These are phyloP conservation scores for Boletellus ananas DNA, from an alignment of 768 basidiomycete genomes.

Conservation along the genomic window DNA sequence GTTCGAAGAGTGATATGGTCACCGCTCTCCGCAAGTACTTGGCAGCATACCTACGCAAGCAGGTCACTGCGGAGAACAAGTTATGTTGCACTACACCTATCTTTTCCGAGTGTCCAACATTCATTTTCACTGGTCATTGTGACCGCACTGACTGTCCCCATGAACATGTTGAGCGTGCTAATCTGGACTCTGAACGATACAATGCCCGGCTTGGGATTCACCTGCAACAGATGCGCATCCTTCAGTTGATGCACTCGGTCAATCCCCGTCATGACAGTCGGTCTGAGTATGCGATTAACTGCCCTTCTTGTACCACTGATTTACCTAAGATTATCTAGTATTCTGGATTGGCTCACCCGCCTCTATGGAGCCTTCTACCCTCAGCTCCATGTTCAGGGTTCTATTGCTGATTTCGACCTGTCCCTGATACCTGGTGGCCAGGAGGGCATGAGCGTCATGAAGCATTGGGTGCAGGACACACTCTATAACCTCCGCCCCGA, in stretches of 20 bases:
- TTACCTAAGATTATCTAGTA: neutral
- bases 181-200: slow-evolving; percentile 33
- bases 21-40: slow-evolving; percentile 25
- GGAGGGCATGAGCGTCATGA: slow-evolving; percentile 35
- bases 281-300: slow-evolving; percentile 2
- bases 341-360: slow-evolving; percentile 33
- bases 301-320: neutral
- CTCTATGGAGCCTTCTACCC: slow-evolving; percentile 53
- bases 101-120: slow-evolving; percentile 40
- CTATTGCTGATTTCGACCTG: slow-evolving; percentile 33
- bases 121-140: slow-evolving; percentile 33
- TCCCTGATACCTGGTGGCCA: slow-evolving; percentile 38
- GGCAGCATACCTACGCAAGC: slow-evolving; percentile 22
- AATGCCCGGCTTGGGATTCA: slow-evolving; percentile 42
- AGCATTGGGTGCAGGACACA: slow-evolving; percentile 44
- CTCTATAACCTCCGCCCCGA: slow-evolving; percentile 36
- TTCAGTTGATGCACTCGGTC: slow-evolving; percentile 31
- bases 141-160: slow-evolving; percentile 31
- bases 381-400: slow-evolving; percentile 44
- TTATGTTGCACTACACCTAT: slow-evolving; percentile 27
- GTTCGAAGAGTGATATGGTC: slow-evolving; percentile 19
- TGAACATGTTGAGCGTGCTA: slow-evolving; percentile 32
- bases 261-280: neutral
- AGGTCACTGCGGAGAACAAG: slow-evolving; percentile 32
- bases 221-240: slow-evolving; percentile 48